Base-by-base conservation (phyloP, 768 basidiomycete species). In the Tulasnella calospora region DNA sequence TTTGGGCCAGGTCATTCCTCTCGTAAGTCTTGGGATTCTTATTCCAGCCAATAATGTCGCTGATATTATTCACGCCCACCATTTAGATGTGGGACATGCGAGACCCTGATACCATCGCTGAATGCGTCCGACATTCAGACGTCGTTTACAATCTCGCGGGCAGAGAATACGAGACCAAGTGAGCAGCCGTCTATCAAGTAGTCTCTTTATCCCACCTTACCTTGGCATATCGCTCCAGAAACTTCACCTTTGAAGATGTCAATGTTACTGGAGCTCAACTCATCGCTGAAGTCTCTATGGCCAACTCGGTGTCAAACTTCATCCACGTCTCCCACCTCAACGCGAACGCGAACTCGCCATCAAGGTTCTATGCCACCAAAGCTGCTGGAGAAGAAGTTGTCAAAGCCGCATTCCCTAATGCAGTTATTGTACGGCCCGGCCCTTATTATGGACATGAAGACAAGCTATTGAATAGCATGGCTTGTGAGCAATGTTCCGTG, bases 311-410 rank as follows among this genome's bases (percentile, higher is more conserved):
- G 71, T 88, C 91, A 57, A 92, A 94, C 74, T 87, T 99, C 76
- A 90, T 99, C 69, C 98, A 99, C 82, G 89, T 99, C 80, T 99
- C 98, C 15, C 98, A 99, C 84, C 85, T 99, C 80, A 96, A 98
- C 85, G 96, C 97, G 33, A 89, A 91, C 44, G 86, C 89, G 27
- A 87, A 89, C 81, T 98, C 96, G 15, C 83, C 89, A 1, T 97
- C 95, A 72, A 87, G 87, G 72, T 94, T 95, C 85, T 98, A 98
- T 86, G 90, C 90, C 79, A 89, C 94, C 79, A 99, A 99, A 84
- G 93, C 90, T 47, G 91, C 91, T 81, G 97, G 96, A 44, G 98
- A 99, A 85, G 90, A 92, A 81, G 90, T 89, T 73, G 96, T 99
- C 80, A 91, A 90, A 83, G 88, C 89, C 75, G 93, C 87, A 3